Conservation (phyloP, 306 rosid genomes). For the Vigna trinervia region DNA sequence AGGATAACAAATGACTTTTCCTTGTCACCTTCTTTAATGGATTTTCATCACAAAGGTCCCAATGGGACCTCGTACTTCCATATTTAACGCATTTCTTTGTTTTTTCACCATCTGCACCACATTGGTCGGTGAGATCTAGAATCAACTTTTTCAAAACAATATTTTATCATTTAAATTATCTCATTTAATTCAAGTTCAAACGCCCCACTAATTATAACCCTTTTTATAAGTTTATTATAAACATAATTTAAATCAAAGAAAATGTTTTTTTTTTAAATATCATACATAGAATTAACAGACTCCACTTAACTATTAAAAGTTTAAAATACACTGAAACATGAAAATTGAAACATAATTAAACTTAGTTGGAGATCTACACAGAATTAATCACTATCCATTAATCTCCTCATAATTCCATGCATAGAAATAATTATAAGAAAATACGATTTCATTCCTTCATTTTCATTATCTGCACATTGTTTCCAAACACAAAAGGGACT, state of each 20-base stretch:
- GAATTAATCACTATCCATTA: too few relatives aligned
- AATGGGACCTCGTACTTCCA: slow-evolving; percentile 33
- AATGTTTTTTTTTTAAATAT: too few relatives aligned
- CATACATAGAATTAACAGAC: too few relatives aligned
- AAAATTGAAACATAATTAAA: too few relatives aligned
- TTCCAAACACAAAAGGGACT: neutral
- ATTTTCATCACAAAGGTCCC: slow-evolving; percentile 24
- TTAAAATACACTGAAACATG: too few relatives aligned
- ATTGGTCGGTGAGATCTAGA: slow-evolving; percentile 21
- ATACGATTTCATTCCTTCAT: neutral
- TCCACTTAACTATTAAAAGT: too few relatives aligned
- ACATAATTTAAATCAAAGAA: too few relatives aligned
- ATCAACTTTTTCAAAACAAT: neutral
- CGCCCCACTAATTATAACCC: too few relatives aligned
- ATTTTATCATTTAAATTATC: neutral
- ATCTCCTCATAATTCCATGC: too few relatives aligned
- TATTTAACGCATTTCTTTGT: slow-evolving; percentile 33
- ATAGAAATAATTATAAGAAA: too few relatives aligned
- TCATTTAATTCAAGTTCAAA: neutral
- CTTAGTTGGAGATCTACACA: too few relatives aligned
- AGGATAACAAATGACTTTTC: slow-evolving; percentile 11
- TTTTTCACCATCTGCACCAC: neutral
- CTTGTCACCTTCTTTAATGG: slow-evolving; percentile 19
- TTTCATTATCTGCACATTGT: neutral
- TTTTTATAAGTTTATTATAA: too few relatives aligned